Conservation (phyloP, 73 alveolate species). For the Paramecium sonneborni region DNA sequence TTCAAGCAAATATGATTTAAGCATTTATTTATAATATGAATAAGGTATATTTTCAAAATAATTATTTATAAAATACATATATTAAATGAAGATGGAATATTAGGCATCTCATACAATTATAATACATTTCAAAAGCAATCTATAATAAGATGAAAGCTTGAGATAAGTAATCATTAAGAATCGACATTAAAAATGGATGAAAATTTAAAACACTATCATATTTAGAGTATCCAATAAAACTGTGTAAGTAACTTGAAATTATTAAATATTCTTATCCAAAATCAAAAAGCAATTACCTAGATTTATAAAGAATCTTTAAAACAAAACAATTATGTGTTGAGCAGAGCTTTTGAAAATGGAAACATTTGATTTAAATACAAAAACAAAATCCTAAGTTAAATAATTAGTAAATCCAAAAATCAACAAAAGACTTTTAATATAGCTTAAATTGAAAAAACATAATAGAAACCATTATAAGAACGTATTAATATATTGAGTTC, state of each 20-base stretch:
- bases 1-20: too few relatives aligned
- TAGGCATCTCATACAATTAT: not conserved
- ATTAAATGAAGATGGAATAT: not conserved
- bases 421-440: too few relatives aligned
- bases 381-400: constrained; percentile 74
- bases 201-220: constrained; percentile 93
- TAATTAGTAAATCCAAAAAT: not conserved
- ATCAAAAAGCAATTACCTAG: constrained; percentile 91
- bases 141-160: not conserved
- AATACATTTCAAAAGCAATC: not conserved
- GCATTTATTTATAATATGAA: too few relatives aligned
- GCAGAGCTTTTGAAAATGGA: constrained; percentile 86
- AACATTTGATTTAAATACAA: constrained; percentile 93
- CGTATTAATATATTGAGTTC: not conserved
- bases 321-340: constrained; percentile 78
- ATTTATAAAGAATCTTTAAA: constrained; percentile 95
- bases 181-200: constrained; percentile 88
- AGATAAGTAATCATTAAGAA: not conserved
- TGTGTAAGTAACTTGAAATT: constrained; percentile 93
- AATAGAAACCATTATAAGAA: not conserved
- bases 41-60: too few relatives aligned
- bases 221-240: constrained; percentile 93
- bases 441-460: too few relatives aligned
- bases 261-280: constrained; percentile 82
- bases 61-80: not conserved